Evolutionary conservation across 345 rosid species (phyloP).

Genomic region (Raphanus raphanistrum): DNA sequence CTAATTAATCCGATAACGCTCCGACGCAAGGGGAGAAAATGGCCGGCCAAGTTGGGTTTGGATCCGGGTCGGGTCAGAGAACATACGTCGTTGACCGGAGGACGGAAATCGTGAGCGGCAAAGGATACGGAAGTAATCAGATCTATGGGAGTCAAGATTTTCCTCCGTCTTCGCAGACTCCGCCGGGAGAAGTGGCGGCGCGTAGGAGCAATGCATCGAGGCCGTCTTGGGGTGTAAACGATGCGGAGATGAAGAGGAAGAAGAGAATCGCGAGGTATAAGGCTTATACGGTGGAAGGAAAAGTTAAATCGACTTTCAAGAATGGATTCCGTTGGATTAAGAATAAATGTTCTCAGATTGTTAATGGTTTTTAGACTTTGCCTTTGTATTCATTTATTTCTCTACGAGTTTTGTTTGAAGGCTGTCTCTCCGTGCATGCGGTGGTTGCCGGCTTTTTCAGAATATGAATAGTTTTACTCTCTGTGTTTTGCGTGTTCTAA

Average conservation of each 20-base stretch:
- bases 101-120: conserved; percentile 57
- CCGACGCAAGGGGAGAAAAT: conserved; percentile 13
- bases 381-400: not conserved
- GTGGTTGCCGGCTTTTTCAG: not conserved
- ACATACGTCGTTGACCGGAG: conserved; percentile 34
- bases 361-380: conserved; percentile 33
- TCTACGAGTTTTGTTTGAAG: not conserved
- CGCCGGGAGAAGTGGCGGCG: conserved; percentile 22
- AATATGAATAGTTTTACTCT: not conserved
- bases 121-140: conserved; percentile 38
- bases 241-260: conserved; percentile 59
- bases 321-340: conserved; percentile 63
- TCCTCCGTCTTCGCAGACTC: conserved; percentile 39
- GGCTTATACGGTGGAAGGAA: conserved; percentile 60
- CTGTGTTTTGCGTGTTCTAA: not conserved
- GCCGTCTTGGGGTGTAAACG: conserved; percentile 48
- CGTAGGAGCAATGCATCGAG: conserved; percentile 31
- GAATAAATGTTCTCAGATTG: conserved; percentile 56
- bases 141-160: conserved; percentile 34
- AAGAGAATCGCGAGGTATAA: conserved; percentile 65
- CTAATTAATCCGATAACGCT: not conserved
- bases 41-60: conserved; percentile 31
- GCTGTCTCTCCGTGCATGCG: not conserved
- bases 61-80: conserved; percentile 46
- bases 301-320: conserved; percentile 50